phyloP scores from a whole-genome alignment of 2,329 filamentous ascomycete species.

The Emergomyces orientalis region DNA sequence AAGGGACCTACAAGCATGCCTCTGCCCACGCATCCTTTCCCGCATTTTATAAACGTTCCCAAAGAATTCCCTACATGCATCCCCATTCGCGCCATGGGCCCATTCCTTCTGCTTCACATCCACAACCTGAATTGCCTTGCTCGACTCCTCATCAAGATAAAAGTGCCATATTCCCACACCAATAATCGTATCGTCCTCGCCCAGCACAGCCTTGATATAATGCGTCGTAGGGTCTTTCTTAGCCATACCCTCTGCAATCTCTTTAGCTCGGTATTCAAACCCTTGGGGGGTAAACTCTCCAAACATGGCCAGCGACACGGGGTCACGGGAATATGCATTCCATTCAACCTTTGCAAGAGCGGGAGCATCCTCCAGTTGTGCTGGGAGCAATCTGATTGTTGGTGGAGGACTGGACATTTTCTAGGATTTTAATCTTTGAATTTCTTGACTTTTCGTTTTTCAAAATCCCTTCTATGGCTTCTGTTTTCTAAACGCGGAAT shows the following conservation, averaged over 20 bases:
- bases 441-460: background rate
- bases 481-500: background rate
- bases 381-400: slow-evolving; percentile 15
- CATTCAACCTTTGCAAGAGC: slow-evolving; percentile 36
- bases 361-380: slow-evolving; percentile 12
- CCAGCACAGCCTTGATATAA: slow-evolving; percentile 3
- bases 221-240: background rate
- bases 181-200: slow-evolving; percentile 15
- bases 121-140: slow-evolving; percentile 10
- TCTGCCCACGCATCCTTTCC: slow-evolving; percentile 12
- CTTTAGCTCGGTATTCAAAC: slow-evolving; percentile 5
- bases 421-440: background rate
- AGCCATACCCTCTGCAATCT: background rate
- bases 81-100: slow-evolving; percentile 12
- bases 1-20: slow-evolving; percentile 11
- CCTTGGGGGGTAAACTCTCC: background rate
- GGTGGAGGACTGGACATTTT: background rate
- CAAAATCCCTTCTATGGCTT: background rate
- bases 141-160: slow-evolving; percentile 12
- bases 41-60: slow-evolving; percentile 11
- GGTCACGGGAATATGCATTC: slow-evolving; percentile 12
- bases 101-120: slow-evolving; percentile 10
- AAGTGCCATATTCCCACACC: slow-evolving; percentile 16
- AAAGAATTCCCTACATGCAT: slow-evolving; percentile 14
- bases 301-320: slow-evolving; percentile 8